These are phyloP conservation scores for Chrysanthemum lavandulifolium DNA, from an alignment of 129 eudicot species.

Conservation along the genomic window DNA sequence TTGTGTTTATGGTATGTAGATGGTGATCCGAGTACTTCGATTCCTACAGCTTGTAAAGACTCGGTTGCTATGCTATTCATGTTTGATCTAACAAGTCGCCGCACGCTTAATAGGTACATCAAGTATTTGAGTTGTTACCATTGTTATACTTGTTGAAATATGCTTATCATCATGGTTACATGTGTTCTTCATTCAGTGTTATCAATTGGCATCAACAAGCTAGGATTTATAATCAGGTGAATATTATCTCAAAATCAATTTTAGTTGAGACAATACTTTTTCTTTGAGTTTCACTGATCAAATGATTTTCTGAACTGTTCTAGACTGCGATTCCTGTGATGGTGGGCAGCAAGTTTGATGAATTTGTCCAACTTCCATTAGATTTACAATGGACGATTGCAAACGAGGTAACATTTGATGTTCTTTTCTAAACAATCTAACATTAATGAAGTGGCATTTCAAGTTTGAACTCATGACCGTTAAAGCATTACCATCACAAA, in stretches of 20 bases:
- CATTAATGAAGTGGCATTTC: background rate
- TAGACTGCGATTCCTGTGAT: slow-evolving; percentile 81
- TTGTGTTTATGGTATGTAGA: slow-evolving; percentile 33
- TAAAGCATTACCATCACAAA: too few relatives aligned
- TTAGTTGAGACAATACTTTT: background rate
- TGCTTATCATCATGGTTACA: background rate
- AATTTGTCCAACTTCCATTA: slow-evolving; percentile 69
- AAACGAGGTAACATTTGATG: slow-evolving; percentile 49
- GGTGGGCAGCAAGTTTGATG: slow-evolving; percentile 88
- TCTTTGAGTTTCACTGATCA: background rate
- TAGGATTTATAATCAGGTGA: slow-evolving; percentile 78
- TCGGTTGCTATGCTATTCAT: slow-evolving; percentile 69
- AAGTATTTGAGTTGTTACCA: background rate
- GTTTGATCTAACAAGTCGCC: slow-evolving; percentile 84
- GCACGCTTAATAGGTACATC: slow-evolving; percentile 66
- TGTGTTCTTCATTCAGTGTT: slow-evolving; percentile 42
- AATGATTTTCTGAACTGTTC: slow-evolving; percentile 6
- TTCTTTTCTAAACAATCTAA: background rate
- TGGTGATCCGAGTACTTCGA: slow-evolving; percentile 32
- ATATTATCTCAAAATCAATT: background rate
- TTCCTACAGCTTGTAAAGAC: slow-evolving; percentile 59
- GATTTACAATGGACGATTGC: slow-evolving; percentile 86
- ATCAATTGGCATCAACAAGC: slow-evolving; percentile 77
- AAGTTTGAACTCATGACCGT: too few relatives aligned
- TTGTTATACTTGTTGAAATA: background rate